These are phyloP conservation scores for Lentinus brumalis DNA, from an alignment of 768 basidiomycete genomes.

Conservation along the genomic window DNA sequence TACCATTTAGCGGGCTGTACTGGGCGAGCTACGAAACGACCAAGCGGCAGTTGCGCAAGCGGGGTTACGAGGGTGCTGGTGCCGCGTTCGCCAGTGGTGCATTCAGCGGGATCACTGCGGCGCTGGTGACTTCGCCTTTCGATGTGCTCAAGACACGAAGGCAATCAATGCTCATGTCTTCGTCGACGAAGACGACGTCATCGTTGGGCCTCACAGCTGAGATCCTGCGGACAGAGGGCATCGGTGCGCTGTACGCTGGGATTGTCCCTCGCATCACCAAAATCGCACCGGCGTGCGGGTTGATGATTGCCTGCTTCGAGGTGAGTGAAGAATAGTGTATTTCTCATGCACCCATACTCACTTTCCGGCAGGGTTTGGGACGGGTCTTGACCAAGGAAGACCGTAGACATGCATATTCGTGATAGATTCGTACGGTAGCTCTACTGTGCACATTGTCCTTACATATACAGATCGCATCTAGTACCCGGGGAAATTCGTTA, in stretches of 20 bases:
- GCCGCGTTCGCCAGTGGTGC: slow-evolving; percentile 91
- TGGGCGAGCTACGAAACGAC: slow-evolving; percentile 93
- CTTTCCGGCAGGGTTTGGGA: slow-evolving; percentile 53
- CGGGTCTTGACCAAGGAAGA: slow-evolving; percentile 44
- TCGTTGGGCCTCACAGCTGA: slow-evolving; percentile 67
- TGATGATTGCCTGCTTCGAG: slow-evolving; percentile 98
- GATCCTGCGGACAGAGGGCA: slow-evolving; percentile 80
- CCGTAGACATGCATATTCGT: slow-evolving; percentile 18
- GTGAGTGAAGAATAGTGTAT: slow-evolving; percentile 40
- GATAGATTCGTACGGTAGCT: slow-evolving; percentile 15
- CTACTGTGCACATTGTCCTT: slow-evolving; percentile 14
- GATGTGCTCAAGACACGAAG: slow-evolving; percentile 95
- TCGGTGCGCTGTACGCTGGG: slow-evolving; percentile 79
- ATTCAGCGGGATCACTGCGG: slow-evolving; percentile 82
- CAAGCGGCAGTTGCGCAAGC: slow-evolving; percentile 62
- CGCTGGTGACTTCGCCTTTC: slow-evolving; percentile 90
- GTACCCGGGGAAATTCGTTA: slow-evolving; percentile 17
- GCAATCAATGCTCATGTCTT: slow-evolving; percentile 79
- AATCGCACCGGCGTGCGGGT: slow-evolving; percentile 96
- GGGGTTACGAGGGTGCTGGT: slow-evolving; percentile 57
- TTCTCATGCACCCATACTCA: not conserved
- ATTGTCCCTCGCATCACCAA: slow-evolving; percentile 87
- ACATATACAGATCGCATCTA: slow-evolving; percentile 23
- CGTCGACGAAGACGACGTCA: slow-evolving; percentile 40
- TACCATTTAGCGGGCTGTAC: slow-evolving; percentile 95